phyloP scores from a whole-genome alignment of 495 filamentous ascomycete genomes.

The Corynascus novoguineensis region DNA sequence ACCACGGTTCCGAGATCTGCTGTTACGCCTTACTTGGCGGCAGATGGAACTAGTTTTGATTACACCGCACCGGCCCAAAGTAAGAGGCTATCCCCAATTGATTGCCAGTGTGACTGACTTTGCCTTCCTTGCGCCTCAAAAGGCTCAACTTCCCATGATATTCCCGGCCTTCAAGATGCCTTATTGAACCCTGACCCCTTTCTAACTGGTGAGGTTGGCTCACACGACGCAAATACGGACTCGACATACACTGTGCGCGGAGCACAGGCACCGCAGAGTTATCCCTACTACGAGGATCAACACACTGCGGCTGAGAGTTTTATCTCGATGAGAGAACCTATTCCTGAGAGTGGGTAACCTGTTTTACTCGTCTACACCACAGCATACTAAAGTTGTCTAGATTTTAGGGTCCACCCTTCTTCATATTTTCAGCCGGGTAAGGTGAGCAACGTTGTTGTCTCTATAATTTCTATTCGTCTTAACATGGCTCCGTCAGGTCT shows the following conservation, averaged over 20 bases:
- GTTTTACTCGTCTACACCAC: neutral
- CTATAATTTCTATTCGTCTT: neutral
- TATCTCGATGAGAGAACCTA: neutral
- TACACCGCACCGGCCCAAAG: neutral
- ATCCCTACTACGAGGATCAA: neutral
- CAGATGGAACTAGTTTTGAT: neutral
- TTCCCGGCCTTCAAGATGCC: neutral
- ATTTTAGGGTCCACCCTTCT: conserved; percentile 39
- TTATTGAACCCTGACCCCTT: neutral
- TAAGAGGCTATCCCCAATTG: neutral
- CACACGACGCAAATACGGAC: neutral
- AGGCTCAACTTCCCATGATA: neutral
- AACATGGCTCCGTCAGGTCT: conserved; percentile 30
- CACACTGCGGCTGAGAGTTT: neutral
- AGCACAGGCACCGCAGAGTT: neutral
- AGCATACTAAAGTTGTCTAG: conserved; percentile 18
- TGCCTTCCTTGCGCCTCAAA: neutral
- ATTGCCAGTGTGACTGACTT: neutral
- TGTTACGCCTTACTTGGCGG: neutral
- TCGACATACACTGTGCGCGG: neutral
- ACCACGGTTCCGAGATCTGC: neutral
- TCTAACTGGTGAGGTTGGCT: neutral
- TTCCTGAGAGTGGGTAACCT: conserved; percentile 5
- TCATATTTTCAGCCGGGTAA: conserved; percentile 37
- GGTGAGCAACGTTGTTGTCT: conserved; percentile 22